Conservation (phyloP, 768 basidiomycete species). For the Austroboletus eburneus region DNA sequence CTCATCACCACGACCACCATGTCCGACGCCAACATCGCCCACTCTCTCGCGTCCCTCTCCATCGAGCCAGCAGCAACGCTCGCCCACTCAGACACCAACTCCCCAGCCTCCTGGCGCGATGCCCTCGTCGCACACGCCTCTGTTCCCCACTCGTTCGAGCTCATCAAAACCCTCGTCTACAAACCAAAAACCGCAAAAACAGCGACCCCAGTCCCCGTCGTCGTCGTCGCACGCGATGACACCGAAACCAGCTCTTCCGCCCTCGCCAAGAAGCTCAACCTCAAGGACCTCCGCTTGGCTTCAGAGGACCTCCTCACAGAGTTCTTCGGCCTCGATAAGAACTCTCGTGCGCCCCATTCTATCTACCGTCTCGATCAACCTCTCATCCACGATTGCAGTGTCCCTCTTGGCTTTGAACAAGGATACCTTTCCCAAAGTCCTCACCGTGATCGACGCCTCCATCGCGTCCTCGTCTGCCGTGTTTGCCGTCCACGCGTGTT, state of each 20-base stretch:
- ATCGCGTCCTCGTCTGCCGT: conserved; percentile 60
- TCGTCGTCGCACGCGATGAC: conserved; percentile 80
- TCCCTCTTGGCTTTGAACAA: conserved; percentile 73
- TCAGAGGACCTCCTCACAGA: conserved; percentile 82
- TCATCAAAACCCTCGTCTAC: conserved; percentile 88
- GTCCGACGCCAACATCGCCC: conserved; percentile 32
- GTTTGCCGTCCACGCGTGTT: conserved; percentile 74
- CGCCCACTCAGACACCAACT: conserved; percentile 58
- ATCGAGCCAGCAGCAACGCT: conserved; percentile 52
- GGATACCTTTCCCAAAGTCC: conserved; percentile 62
- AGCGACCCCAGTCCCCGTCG: conserved; percentile 76
- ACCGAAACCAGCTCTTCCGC: conserved; percentile 79
- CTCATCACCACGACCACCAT: no score
- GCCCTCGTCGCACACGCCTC: conserved; percentile 52
- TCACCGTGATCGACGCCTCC: conserved; percentile 74
- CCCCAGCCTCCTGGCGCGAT: conserved; percentile 75
- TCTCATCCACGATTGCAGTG: conserved; percentile 43
- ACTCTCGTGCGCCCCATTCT: conserved; percentile 58
- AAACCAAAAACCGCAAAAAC: conserved; percentile 96
- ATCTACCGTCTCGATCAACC: not conserved
- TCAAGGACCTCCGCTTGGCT: conserved; percentile 87
- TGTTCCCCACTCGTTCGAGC: conserved; percentile 58
- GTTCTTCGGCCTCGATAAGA: conserved; percentile 81
- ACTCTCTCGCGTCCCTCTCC: conserved; percentile 47
- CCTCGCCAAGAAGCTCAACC: conserved; percentile 71